Base-by-base conservation (phyloP, 2,329 filamentous ascomycete species). In the Fusarium sp. region DNA sequence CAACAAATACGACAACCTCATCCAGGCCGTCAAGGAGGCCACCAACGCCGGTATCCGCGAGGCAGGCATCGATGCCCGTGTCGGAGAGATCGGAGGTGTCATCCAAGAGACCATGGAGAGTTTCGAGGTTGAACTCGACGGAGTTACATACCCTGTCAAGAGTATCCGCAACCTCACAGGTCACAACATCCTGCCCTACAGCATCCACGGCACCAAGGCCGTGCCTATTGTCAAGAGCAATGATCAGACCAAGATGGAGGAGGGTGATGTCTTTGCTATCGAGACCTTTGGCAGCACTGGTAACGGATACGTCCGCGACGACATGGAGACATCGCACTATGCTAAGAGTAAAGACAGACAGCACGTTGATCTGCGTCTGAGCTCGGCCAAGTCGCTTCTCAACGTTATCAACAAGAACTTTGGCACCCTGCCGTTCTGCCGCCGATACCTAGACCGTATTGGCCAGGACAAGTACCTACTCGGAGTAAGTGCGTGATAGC, bases 401-500 rank as follows among this genome's bases (percentile, higher is more conserved):
- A 96, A 87, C 74, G 90, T 93, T 32, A 97, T 98, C 79, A 96
- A 93, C 82, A 97, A 97, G 85, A 97, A 97, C 81, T 98, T 97
- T 78, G 93, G 93, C 70, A 97, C 94, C 2, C 81, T 98, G 71
- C 94, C 94, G 3, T 98, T 94, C 80, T 97, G 93, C 79, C 87
- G 94, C 67, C 89, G 94, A 71, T 97, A 97, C 78, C 84, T 98
- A 62, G 94, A 97, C 80, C 90, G 94, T 55, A 81, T 97, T n/a
- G 94, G 95, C 25, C 92, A 96, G 78, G 93, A 97, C 65, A 97
- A 97, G 80, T 97, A 98, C 77, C 86, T 97, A 37, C 85, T 97
- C 9, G 94, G 94, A 45, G 92, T 95, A 83, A 79, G 89, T 69
- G 43, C n/a, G 7, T 37, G 17, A 37, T 2, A 11, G n/a, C 11